Evolutionary conservation across 2,329 filamentous ascomycete species (phyloP), one percentile per base, ranked within the genome.

Genomic region (Orbilia brochopaga): DNA sequence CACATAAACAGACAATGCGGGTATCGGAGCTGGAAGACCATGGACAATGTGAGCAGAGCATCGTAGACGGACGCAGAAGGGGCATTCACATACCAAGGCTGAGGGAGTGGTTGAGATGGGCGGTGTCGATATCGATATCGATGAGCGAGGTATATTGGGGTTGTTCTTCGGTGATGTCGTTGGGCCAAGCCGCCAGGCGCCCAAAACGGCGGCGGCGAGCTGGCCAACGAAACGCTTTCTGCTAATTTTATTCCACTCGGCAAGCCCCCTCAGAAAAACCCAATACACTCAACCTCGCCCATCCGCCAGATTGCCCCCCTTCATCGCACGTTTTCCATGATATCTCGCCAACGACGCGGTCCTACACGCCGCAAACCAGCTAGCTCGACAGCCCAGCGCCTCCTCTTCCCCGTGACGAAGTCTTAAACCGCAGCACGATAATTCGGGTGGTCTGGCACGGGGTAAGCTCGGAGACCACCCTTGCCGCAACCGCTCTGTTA

Each of bases 331-430:
- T 48, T 66, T 44, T 53, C 61, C 51, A 60, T 52, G 35, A 70
- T 75, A 76, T 72, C 74, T 74, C 74, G 21, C 46, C 73, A 69
- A 73, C 69, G 57, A 74, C 52, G 67, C 67, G 67, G 60, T 65
- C 52, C 35, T 42, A 27, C 46, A 35, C 35, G 51, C 55, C 60
- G 60, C 24, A 40, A 72, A 72, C 56, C 59, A 72, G 67, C 60
- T 65, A 64, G 55, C 55, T 23, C 54, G 67, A 37, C 27, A 61
- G 50, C 50, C 46, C 52, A 19, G 60, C 21, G 32, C 24, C 46
- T 15, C 32, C 32, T 40, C 67, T 72, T 57, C 32, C 24, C 50
- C 21, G 40, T 37, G 55, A 56, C 55, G 27, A 30, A 55, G 19
- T 56, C 42, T 72, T 24, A 60, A 27, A 32, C 50, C 51, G 23